phyloP scores from a whole-genome alignment of 192 early-diverging fungal genomes.

The Nowakowskiella sp. region DNA sequence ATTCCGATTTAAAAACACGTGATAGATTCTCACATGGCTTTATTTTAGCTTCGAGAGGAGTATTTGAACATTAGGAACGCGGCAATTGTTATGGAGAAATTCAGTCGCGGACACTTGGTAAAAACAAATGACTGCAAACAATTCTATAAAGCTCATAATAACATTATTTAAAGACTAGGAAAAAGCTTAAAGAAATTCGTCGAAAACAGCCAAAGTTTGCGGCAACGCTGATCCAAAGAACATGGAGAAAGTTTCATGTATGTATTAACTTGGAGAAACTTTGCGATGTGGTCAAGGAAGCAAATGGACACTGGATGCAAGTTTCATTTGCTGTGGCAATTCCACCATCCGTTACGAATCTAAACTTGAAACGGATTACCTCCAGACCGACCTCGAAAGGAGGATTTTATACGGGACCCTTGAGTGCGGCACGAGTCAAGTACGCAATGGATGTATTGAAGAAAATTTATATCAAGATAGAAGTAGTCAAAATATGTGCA shows the following conservation, averaged over 20 bases:
- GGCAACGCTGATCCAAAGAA: constrained; percentile 71
- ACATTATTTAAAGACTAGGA: constrained; percentile 2
- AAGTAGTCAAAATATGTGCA: no score
- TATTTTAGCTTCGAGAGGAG: background rate
- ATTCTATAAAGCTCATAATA: background rate
- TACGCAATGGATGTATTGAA: no score
- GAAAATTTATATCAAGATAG: no score
- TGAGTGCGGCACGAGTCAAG: no score
- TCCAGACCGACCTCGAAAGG: background rate
- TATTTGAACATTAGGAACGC: background rate
- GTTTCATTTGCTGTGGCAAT: background rate
- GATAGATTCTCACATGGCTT: background rate
- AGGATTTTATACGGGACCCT: background rate
- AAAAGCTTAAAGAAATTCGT: constrained; percentile 26
- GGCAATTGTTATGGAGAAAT: background rate
- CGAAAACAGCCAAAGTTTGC: constrained; percentile 81
- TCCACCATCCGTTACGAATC: background rate
- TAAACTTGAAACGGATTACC: background rate
- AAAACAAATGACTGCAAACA: background rate
- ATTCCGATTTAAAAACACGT: background rate
- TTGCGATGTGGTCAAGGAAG: background rate
- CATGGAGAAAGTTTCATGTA: constrained; percentile 48
- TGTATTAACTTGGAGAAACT: constrained; percentile 1
- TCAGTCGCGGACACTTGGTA: background rate
- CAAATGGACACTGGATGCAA: background rate